These are phyloP conservation scores for Sugiyamaella pinicola DNA, from an alignment of 1,139 yeast species.

Conservation along the genomic window DNA sequence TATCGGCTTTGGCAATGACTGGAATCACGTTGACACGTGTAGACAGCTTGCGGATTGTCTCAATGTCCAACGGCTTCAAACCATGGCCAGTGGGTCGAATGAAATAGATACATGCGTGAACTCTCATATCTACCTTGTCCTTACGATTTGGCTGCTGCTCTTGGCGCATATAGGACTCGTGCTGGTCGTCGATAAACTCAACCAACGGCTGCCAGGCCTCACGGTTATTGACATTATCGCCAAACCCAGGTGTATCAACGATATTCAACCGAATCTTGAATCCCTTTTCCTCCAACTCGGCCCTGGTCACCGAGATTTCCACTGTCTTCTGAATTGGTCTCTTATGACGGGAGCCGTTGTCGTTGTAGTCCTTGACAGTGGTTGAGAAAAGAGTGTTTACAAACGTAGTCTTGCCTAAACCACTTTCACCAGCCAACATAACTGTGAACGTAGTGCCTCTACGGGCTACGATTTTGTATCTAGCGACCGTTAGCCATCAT, in stretches of 20 bases:
- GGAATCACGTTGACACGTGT: conserved; percentile 93
- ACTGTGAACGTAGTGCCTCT: conserved; percentile 88
- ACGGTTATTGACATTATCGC: conserved; percentile 90
- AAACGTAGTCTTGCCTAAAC: conserved; percentile 86
- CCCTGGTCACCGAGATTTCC: conserved; percentile 86
- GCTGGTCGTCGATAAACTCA: conserved; percentile 96
- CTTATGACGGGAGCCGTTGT: conserved; percentile 67
- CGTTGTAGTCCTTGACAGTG: conserved; percentile 62
- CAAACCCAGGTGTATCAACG: conserved; percentile 97
- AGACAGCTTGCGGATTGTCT: conserved; percentile 84
- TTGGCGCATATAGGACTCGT: conserved; percentile 90
- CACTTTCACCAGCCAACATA: conserved; percentile 96
- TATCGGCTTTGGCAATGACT: conserved; percentile 92
- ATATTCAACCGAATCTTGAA: conserved; percentile 83
- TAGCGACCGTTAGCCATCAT: conserved; percentile 36
- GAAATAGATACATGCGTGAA: conserved; percentile 93
- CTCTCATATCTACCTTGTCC: conserved; percentile 69
- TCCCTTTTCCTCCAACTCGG: conserved; percentile 89
- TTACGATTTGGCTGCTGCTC: conserved; percentile 89
- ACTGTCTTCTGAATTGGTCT: conserved; percentile 82
- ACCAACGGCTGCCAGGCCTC: conserved; percentile 93
- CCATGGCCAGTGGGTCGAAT: conserved; percentile 97
- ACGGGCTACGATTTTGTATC: conserved; percentile 85
- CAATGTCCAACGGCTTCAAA: conserved; percentile 90
- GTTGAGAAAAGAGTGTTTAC: conserved; percentile 79